Evolutionary conservation across 805 yeast genomes (phyloP), one percentile per base, ranked within the genome.

Genomic region (Candida germanica): DNA sequence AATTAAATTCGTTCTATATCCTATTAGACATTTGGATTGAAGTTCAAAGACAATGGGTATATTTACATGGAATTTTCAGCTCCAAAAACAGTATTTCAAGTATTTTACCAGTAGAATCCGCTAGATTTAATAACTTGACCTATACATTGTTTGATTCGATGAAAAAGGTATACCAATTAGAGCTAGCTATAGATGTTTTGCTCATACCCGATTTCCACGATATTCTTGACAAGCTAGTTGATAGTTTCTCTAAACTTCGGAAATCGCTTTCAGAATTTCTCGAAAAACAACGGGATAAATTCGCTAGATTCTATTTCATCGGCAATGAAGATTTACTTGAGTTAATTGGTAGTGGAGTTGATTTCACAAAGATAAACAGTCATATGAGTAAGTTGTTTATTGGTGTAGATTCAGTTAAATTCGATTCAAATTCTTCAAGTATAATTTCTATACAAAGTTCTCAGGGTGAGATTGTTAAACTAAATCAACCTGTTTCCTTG

Each of bases 241-340:
- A 79, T 0, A 69, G 81, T n/a, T 62, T 89, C 20, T 48, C 46
- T 4, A 77, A 70, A 43, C 73, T 87, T 1, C 71, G 80, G 29
- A 74, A 71, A 35, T 80, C 96, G 0, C 64, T 91, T 10, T 69
- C 79, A 9, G 91, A 86, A 6, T 91, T 80, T 53, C 63, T 91
- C 21, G 97, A 89, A 47, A 74, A 73, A 25, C 95, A 89, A 53
- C 64, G 98, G 43, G 81, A 74, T 27, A 40, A 69, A 1, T 91
- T 83, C 49, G 89, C 96, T 1, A 69, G 97, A 31, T 81, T 88
- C 38, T 88, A 82, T 50, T 89, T 91, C 52, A 62, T 91, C 18
- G 96, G 97, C 5, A 91, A 91, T 53, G 96, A 88, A 41, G 96
- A 91, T 53, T 59, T 91, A 20, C 62, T 91, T 22, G 95, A 87